phyloP scores from a whole-genome alignment of 2,329 filamentous ascomycete species.

The Didymella keratinophila region DNA sequence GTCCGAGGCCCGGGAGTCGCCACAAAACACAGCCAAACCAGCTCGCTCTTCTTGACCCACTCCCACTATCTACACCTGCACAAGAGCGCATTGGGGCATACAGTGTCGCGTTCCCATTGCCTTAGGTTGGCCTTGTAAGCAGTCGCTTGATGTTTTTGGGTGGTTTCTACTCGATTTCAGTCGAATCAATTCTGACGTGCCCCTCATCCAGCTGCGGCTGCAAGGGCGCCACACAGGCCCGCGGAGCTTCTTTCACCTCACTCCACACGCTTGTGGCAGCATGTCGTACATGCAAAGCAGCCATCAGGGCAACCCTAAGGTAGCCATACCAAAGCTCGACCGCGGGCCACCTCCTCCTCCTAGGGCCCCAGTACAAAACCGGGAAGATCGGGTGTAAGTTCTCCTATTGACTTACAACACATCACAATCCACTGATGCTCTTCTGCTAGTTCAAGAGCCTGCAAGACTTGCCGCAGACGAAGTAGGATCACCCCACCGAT shows the following conservation, averaged over 20 bases:
- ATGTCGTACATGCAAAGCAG: slow-evolving; percentile 3
- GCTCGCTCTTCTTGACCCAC: neutral
- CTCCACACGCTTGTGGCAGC: neutral
- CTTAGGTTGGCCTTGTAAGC: neutral
- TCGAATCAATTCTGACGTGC: neutral
- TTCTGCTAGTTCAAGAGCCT: slow-evolving; percentile 28
- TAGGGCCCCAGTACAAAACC: slow-evolving; percentile 12
- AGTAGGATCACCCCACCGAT: slow-evolving; percentile 17
- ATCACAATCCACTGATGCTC: slow-evolving; percentile 3
- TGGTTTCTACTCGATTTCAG: too few species aligned
- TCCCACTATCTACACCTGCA: neutral
- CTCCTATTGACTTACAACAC: neutral
- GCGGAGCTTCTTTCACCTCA: neutral
- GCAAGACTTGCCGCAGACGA: slow-evolving; percentile 35
- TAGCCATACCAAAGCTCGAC: slow-evolving; percentile 28
- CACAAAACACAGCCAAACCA: neutral
- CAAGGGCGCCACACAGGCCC: neutral
- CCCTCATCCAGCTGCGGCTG: neutral
- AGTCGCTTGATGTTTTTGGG: neutral
- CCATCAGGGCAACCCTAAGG: slow-evolving; percentile 12
- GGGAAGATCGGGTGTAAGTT: slow-evolving; percentile 33
- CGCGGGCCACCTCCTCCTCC: slow-evolving; percentile 14
- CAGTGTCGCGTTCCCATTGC: neutral
- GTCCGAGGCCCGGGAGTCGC: neutral
- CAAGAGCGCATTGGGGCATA: neutral